Base-by-base conservation (phyloP, 257 asterid species). In the Gentiana macrophylla region DNA sequence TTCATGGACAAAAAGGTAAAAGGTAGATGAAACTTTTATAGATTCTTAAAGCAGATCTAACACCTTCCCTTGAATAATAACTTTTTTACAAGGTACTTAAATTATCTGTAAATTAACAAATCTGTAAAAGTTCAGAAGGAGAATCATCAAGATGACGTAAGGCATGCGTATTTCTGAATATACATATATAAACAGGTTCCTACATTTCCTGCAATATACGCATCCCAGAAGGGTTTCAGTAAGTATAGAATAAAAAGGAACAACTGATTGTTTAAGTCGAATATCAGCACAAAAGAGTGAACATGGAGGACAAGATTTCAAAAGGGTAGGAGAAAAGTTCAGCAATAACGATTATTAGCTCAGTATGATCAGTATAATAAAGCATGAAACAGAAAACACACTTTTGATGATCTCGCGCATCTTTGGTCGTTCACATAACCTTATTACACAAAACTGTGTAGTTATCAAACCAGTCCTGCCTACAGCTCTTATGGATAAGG, bases 1-100 rank as follows among this genome's bases (percentile, higher is more conserved):
- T 24, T 74, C 81, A 84, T 76, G 86, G 77, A 61, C 57, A 56
- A 65, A 33, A 69, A 80, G 79, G 81, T 70, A 36, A 72, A 66
- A 74, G 49, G 62, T 72, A 66, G 53, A 72, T 64, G 57, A 57
- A 52, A 54, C 72, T 70, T 81, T 71, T 62, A 36, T 53, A 54
- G 24, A 62, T 51, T 58, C 61, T 47, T 57, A 71, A 66, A 55
- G 72, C 32, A 60, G 36, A 63, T 35, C 51, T 61, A 53, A 41
- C 45, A 9, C 38, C 53, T 56, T 45, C 49, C 55, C 12, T 9
- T 57, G 24, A 44, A 24, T 4, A 32, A 45, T 24, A 56, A 57
- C 12, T 15, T 32, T 56, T 32, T 8, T 24, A 15, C 46, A 5
- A 51, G 46, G 62, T 62, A 58, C 63, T 61, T 52, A 71, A 65